Percentiles rank a stretch among this genome's conserved stretches.
Conservation (phyloP, 306 rosid genomes). For the Medicago lupulina region DNA sequence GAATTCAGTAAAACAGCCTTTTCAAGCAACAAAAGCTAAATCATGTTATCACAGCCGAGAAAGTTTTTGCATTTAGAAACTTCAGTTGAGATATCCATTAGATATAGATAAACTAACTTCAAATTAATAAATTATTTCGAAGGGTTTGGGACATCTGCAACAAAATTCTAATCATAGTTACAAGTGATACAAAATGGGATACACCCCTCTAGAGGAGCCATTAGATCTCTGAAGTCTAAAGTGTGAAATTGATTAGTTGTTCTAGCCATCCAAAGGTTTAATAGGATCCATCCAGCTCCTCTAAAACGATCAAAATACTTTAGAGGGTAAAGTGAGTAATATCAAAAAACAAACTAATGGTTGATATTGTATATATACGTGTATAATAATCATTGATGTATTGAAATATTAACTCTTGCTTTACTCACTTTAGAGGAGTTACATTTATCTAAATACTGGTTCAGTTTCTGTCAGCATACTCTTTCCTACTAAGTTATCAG, state of each 20-base stretch:
- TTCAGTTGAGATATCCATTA: not conserved
- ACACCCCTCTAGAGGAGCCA: not conserved
- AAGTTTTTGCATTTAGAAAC: slow-evolving; percentile 12
- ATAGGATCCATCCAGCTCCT: not conserved
- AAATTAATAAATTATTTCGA: too few species aligned
- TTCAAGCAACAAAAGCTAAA: slow-evolving; percentile 11
- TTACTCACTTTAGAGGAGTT: not conserved
- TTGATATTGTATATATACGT: not conserved
- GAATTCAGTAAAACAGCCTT: not conserved
- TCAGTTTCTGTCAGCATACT: not conserved
- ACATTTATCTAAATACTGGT: not conserved
- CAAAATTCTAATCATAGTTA: not conserved
- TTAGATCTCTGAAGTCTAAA: not conserved
- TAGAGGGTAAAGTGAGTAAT: not conserved
- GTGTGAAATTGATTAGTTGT: not conserved
- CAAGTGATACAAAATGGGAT: not conserved
- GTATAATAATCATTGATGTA: not conserved
- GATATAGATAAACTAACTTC: too few species aligned
- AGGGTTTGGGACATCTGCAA: slow-evolving; percentile 5
- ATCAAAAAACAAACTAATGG: too few species aligned
- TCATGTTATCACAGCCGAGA: not conserved
- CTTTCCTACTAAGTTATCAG: too few species aligned
- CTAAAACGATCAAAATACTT: not conserved
- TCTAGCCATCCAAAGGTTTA: not conserved
- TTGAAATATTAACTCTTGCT: not conserved